Conservation (phyloP, 345 rosid genomes). For the Viola odorata region DNA sequence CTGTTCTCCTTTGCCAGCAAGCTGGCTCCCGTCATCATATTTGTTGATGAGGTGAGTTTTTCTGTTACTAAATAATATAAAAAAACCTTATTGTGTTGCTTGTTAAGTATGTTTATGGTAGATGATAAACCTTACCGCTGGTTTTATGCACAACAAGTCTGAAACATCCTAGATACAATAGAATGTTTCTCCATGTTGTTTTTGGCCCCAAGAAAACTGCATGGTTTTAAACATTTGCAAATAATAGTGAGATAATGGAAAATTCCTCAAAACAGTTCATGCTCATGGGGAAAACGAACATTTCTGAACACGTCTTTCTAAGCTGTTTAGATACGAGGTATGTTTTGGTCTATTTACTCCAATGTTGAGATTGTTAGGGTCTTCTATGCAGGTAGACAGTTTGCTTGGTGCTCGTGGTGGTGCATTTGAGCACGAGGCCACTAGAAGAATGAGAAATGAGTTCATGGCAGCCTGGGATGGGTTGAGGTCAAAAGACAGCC, state of each 20-base stretch:
- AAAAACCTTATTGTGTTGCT: background rate
- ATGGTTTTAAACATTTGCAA: no score
- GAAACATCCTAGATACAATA: no score
- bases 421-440: slow-evolving; percentile 89
- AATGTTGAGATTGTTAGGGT: background rate
- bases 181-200: no score
- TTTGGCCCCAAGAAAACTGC: no score
- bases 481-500: slow-evolving; percentile 87
- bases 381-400: slow-evolving; percentile 67
- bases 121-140: no score
- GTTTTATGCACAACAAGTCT: no score
- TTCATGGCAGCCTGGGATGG: slow-evolving; percentile 99
- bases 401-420: slow-evolving; percentile 98
- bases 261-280: no score
- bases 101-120: no score
- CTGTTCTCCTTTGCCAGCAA: slow-evolving; percentile 92
- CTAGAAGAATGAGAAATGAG: slow-evolving; percentile 98
- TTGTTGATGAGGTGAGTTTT: slow-evolving; percentile 86
- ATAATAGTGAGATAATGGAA: no score
- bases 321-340: no score
- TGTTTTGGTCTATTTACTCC: background rate
- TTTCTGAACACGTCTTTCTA: no score
- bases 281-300: no score
- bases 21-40: slow-evolving; percentile 87
- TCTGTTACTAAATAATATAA: background rate